A percentile compares a stretch with the other conserved stretches of the same genome.
Evolutionary conservation across 306 rosid genomes (phyloP).

Genomic region (Gynostemma pentaphyllum): DNA sequence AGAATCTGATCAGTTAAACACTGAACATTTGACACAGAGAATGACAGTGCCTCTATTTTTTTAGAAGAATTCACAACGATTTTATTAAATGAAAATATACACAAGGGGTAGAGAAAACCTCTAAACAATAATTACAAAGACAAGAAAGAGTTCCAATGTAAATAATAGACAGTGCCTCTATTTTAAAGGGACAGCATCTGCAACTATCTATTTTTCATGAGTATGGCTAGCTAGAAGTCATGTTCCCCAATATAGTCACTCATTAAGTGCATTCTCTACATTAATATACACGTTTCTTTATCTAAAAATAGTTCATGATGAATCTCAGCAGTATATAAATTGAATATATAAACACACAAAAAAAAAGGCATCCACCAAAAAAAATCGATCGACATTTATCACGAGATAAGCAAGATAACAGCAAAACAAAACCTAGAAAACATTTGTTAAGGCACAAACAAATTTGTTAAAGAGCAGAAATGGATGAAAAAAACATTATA

Average conservation of each 20-base stretch:
- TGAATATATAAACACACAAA: too few relatives aligned
- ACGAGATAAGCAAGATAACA: not conserved
- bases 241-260: not conserved
- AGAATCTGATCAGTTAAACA: not conserved
- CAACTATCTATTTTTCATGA: not conserved
- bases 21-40: too few relatives aligned
- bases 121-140: too few relatives aligned
- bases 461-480: not conserved
- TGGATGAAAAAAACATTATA: not conserved
- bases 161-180: not conserved
- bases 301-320: not conserved
- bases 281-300: not conserved
- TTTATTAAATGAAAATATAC: too few relatives aligned
- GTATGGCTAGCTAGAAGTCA: not conserved
- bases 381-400: not conserved
- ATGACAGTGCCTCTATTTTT: not conserved
- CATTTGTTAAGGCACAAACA: not conserved
- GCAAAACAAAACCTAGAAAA: not conserved
- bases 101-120: too few relatives aligned
- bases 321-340: not conserved
- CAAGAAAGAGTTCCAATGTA: too few relatives aligned
- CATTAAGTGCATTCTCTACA: not conserved
- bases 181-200: not conserved
- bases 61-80: too few relatives aligned
- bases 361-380: not conserved